Conservation (phyloP, 495 filamentous ascomycete genomes). For the Penicillium salamii region DNA sequence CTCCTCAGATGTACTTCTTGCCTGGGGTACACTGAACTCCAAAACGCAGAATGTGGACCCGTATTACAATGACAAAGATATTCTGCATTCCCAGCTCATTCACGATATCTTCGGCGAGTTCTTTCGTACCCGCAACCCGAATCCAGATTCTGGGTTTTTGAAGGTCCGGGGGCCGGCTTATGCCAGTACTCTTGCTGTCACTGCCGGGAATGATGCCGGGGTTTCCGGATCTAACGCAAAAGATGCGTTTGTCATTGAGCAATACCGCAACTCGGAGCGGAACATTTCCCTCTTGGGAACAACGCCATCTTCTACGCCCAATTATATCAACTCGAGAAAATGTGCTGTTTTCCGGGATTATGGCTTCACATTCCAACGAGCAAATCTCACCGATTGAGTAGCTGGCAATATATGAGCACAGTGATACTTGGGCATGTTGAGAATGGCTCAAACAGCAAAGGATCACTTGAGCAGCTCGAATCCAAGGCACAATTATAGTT, state of each 20-base stretch:
- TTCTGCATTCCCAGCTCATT: constrained; percentile 25
- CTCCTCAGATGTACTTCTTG: constrained; percentile 24
- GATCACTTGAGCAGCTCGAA: too few relatives aligned
- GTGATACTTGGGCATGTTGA: too few relatives aligned
- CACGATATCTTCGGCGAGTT: constrained; percentile 29
- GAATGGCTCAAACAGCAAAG: too few relatives aligned
- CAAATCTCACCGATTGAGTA: constrained; percentile 4
- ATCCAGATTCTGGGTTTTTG: constrained; percentile 17
- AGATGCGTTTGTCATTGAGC: constrained; percentile 8
- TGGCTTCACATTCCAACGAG: constrained; percentile 26
- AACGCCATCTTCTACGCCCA: constrained; percentile 4
- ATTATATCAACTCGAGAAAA: constrained; percentile 12
- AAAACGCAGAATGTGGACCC: constrained; percentile 26
- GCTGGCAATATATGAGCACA: too few relatives aligned
- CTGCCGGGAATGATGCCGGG: constrained; percentile 2
- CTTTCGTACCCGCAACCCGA: constrained; percentile 22
- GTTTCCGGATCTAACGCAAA: background rate
- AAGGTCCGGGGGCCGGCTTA: constrained; percentile 24
- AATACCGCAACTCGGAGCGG: constrained; percentile 2
- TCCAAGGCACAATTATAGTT: too few relatives aligned
- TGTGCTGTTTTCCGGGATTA: constrained; percentile 27
- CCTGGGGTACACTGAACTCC: constrained; percentile 31
- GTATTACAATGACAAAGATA: constrained; percentile 20
- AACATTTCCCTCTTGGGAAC: constrained; percentile 18
- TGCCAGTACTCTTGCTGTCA: constrained; percentile 4